phyloP scores from a whole-genome alignment of 2,329 filamentous ascomycete genomes.

The Alternaria angustiovoidea region DNA sequence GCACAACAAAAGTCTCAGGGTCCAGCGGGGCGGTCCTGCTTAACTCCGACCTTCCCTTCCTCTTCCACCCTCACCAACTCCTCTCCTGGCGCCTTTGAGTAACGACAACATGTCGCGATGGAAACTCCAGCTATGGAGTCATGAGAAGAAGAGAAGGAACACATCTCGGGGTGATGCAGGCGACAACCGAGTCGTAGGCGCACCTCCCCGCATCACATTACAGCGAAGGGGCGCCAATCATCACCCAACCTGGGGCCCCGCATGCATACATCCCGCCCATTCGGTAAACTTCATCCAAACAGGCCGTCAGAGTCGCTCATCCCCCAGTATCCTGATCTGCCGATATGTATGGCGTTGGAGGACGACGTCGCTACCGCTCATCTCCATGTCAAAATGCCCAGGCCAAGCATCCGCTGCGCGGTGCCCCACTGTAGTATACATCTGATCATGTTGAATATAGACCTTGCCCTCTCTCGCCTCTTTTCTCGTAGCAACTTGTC shows the following conservation, averaged over 20 bases:
- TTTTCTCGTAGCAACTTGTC: not conserved
- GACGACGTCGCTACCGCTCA: conserved; percentile 1
- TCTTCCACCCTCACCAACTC: conserved; percentile 2
- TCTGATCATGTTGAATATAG: not conserved
- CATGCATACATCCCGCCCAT: conserved; percentile 11
- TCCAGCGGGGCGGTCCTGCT: conserved; percentile 20
- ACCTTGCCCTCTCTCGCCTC: not conserved
- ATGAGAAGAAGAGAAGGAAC: not conserved
- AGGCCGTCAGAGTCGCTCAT: not conserved
- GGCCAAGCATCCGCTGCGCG: conserved; percentile 1
- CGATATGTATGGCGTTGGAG: conserved; percentile 17
- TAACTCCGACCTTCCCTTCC: conserved; percentile 13
- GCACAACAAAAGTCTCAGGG: conserved; percentile 20
- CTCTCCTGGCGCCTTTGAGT: not conserved
- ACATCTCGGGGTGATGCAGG: not conserved
- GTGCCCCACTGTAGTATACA: conserved; percentile 3
- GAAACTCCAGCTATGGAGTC: not conserved
- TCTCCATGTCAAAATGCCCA: conserved; percentile 1
- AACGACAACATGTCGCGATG: conserved; percentile 1
- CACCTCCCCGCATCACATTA: conserved; percentile 8
- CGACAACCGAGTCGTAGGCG: not conserved
- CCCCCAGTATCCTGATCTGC: conserved; percentile 21
- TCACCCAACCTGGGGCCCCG: conserved; percentile 23
- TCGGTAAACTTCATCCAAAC: conserved; percentile 19
- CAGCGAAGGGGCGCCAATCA: conserved; percentile 5